Evolutionary conservation across 352 stramenopile genomes (phyloP).

Genomic region (Albugo laibachii): DNA sequence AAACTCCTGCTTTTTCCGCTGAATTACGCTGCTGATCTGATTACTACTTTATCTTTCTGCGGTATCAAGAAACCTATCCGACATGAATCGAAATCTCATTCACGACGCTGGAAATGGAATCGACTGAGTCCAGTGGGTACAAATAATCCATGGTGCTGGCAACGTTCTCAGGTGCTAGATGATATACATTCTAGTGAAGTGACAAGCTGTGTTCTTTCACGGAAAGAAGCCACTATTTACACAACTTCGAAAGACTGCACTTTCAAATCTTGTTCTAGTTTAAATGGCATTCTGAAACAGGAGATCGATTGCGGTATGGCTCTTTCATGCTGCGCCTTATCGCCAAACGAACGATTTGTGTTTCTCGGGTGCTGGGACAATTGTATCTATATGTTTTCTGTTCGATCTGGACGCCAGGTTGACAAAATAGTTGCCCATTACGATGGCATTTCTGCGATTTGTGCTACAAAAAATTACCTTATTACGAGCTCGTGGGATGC

Average conservation of each 20-base stretch:
- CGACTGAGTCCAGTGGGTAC: background rate
- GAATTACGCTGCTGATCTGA: background rate
- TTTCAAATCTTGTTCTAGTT: too few species aligned
- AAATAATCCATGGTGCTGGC: background rate
- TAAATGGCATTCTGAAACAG: too few species aligned
- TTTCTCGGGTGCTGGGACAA: conserved; percentile 61
- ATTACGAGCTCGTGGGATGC: background rate
- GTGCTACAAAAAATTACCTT: conserved; percentile 15
- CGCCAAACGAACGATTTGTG: conserved; percentile 30
- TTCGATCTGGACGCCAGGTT: conserved; percentile 23
- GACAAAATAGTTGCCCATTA: conserved; percentile 43
- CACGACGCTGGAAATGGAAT: background rate
- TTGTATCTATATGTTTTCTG: conserved; percentile 52
- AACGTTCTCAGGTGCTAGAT: too few species aligned
- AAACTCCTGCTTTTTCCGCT: background rate
- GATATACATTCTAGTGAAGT: too few species aligned
- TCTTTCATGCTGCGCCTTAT: conserved; percentile 52
- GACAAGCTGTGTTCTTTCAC: too few species aligned
- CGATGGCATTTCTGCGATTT: conserved; percentile 31
- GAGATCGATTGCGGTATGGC: too few species aligned
- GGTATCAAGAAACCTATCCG: too few species aligned
- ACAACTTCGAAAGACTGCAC: too few species aligned
- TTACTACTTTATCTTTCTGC: too few species aligned
- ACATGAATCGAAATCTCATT: too few species aligned
- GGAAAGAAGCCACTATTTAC: too few species aligned